A percentile compares a stretch with the other conserved stretches of the same genome.
Conservation (phyloP, 2,329 filamentous ascomycete species). For the Colletotrichum sojae region DNA sequence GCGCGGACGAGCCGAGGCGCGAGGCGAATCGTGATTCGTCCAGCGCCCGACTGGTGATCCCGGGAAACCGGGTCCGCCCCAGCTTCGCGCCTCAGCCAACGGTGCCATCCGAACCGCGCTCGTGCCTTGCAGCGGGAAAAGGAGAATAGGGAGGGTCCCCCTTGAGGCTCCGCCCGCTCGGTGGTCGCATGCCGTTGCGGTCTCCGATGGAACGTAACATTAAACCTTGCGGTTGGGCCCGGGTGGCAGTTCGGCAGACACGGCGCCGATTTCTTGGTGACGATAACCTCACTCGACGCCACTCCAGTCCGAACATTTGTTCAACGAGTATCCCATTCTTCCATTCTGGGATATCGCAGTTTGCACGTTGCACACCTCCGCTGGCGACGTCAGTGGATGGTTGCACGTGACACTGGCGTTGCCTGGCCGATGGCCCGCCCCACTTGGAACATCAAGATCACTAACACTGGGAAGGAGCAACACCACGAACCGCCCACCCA, state of each 20-base stretch:
- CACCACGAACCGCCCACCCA: too few species aligned
- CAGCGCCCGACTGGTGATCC: neutral
- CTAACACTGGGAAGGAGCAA: too few species aligned
- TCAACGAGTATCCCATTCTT: too few species aligned
- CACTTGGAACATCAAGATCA: too few species aligned
- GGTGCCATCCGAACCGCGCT: conserved; percentile 17
- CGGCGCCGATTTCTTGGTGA: neutral
- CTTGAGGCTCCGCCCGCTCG: conserved; percentile 29
- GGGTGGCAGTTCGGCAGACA: neutral
- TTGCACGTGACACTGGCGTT: too few species aligned
- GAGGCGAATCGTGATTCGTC: conserved; percentile 17
- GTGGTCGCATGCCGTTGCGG: conserved; percentile 21
- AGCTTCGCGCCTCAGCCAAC: conserved; percentile 8
- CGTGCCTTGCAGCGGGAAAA: conserved; percentile 17
- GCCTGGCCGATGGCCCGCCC: too few species aligned
- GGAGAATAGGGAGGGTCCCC: conserved; percentile 1
- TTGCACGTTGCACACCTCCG: too few species aligned
- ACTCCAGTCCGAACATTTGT: neutral
- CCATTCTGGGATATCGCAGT: too few species aligned
- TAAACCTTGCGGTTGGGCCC: neutral
- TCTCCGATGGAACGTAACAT: conserved; percentile 39
- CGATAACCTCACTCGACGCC: neutral
- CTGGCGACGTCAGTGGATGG: too few species aligned
- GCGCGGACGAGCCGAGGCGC: conserved; percentile 20
- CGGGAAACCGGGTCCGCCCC: conserved; percentile 33